Conservation (phyloP, 768 basidiomycete species). For the Lactarius hengduanensis region DNA sequence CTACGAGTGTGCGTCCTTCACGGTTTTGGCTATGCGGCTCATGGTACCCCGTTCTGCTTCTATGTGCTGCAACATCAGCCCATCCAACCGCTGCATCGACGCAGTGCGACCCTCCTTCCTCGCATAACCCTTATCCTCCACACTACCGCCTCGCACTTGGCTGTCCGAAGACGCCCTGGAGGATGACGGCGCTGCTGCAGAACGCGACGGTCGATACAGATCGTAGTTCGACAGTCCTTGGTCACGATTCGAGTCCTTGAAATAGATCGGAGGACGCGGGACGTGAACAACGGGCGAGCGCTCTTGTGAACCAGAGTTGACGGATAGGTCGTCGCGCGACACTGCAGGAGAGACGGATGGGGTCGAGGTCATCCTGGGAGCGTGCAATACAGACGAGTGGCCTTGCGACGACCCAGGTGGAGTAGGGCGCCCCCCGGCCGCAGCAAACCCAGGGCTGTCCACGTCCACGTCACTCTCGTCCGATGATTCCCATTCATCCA, state of each 20-base stretch:
- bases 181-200: conserved; percentile 16
- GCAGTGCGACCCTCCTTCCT: conserved; percentile 49
- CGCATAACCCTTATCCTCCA: conserved; percentile 9
- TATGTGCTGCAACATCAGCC: conserved; percentile 79
- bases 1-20: conserved; percentile 27
- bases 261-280: conserved; percentile 24
- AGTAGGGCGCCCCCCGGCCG: conserved; percentile 28
- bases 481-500: conserved; percentile 70
- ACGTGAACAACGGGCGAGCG: conserved; percentile 22
- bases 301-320: conserved; percentile 15
- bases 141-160: conserved; percentile 20
- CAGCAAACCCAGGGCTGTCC: conserved; percentile 28
- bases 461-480: conserved; percentile 41
- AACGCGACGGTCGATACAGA: conserved; percentile 18
- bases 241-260: conserved; percentile 25
- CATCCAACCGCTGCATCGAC: conserved; percentile 66
- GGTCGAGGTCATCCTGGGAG: conserved; percentile 16
- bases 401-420: conserved; percentile 16
- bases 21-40: conserved; percentile 63
- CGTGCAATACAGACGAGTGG: conserved; percentile 13
- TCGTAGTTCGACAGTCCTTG: conserved; percentile 25
- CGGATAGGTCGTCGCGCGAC: conserved; percentile 17
- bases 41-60: conserved; percentile 79
- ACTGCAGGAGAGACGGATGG: conserved; percentile 22
- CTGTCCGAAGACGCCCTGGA: conserved; percentile 16